phyloP scores from a whole-genome alignment of 2,329 filamentous ascomycete species.

The Elsinoe australis region DNA sequence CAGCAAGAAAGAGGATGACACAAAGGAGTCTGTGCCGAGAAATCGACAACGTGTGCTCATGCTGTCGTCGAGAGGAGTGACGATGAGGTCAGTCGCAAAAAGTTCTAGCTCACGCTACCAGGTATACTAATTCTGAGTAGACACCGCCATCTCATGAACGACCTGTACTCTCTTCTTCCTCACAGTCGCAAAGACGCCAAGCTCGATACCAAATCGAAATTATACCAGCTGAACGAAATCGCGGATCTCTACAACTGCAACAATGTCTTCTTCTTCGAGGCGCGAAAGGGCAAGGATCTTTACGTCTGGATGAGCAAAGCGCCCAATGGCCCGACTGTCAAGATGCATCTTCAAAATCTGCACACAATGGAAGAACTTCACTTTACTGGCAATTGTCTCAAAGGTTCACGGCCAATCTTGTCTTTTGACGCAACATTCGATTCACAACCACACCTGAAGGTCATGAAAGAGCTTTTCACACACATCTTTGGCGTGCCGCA shows the following conservation, averaged over 20 bases:
- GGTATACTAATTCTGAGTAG: constrained; percentile 41
- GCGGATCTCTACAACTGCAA: constrained; percentile 84
- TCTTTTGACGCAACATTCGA: constrained; percentile 81
- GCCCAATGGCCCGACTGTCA: constrained; percentile 70
- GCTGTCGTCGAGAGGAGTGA: constrained; percentile 85
- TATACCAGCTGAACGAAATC: constrained; percentile 70
- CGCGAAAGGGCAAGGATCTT: constrained; percentile 85
- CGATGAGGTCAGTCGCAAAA: constrained; percentile 58
- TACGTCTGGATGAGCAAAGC: constrained; percentile 91
- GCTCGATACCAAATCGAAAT: constrained; percentile 88
- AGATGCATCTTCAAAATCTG: constrained; percentile 66
- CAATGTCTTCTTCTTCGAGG: constrained; percentile 91
- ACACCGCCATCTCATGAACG: constrained; percentile 87
- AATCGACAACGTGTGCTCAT: constrained; percentile 65
- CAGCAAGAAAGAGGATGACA: constrained; percentile 27
- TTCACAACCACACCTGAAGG: constrained; percentile 61
- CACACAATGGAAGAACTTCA: constrained; percentile 96
- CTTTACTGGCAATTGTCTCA: constrained; percentile 93
- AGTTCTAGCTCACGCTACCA: too few species aligned
- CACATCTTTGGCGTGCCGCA: constrained; percentile 91
- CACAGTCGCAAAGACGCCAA: constrained; percentile 93
- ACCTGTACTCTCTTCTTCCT: constrained; percentile 79
- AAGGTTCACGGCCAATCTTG: constrained; percentile 82
- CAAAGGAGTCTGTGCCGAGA: constrained; percentile 28
- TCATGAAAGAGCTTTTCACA: constrained; percentile 83